Evolutionary conservation across 1,139 yeast genomes (phyloP), one percentile per base, ranked within the genome.

Genomic region (Chernovozyma aurita): DNA sequence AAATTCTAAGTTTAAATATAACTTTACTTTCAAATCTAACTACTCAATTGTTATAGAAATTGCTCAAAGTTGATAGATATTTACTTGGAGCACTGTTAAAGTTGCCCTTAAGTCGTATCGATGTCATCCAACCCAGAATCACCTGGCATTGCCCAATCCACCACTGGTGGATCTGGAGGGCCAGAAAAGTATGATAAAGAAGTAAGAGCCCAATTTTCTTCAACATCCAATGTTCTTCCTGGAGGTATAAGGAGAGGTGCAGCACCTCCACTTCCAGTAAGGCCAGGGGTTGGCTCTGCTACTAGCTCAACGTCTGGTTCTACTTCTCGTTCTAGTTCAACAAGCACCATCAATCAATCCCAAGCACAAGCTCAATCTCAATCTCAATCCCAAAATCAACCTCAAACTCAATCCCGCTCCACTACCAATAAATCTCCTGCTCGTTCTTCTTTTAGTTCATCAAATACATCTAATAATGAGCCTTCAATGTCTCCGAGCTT

Each of bases 141-240:
- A 7, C 22, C 22, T 7, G 22, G 8, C 6, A 20, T 20, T 20
- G 8, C 22, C 9, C 22, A 20, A 20, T 9, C 22, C 22, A 20
- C 9, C 6, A 20, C 8, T 9, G 22, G 22, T 20, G 6, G 8
- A 7, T 6, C 7, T 13, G 30, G 30, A 15, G 9, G 21, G 9
- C 12, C 30, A 3, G 20, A 28, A 3, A 16, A 28, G 13, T 12
- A 11, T 12, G 21, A 32, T 8, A 24, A 17, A 31, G 48, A 46
- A 18, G 40, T 47, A 9, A 41, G 50, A 31, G 50, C 50, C 2
- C 37, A 39, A 22, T 47, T 47, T 32, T 31, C 34, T 22, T 22
- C 34, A 3, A 25, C 30, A 3, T 6, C 22, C 22, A 20, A 20
- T 20, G 22, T 20, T 6, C 22, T 20, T 9, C 22, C 22, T 20